Percentiles rank a stretch among this genome's conserved stretches.
Conservation (phyloP, 345 rosid genomes). For the Salix viminalis region DNA sequence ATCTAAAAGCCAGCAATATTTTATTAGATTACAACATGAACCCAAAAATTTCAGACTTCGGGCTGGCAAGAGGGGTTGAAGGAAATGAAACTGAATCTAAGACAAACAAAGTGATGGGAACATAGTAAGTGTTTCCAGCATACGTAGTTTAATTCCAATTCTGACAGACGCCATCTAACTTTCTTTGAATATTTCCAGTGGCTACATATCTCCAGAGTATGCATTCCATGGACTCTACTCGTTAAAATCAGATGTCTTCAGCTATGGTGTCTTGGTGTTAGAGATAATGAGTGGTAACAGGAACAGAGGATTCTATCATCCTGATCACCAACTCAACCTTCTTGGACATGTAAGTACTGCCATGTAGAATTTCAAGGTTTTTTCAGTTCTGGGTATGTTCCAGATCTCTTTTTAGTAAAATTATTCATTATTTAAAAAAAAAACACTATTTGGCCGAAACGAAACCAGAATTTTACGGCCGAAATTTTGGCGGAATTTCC, state of each 20-base stretch:
- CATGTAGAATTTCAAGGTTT: no score
- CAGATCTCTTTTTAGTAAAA: no score
- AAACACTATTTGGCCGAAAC: no score
- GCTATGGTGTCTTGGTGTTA: background rate
- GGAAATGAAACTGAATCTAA: background rate
- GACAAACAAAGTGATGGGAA: background rate
- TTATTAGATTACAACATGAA: background rate
- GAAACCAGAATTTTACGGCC: rapidly evolving
- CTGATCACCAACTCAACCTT: background rate
- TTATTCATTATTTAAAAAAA: no score
- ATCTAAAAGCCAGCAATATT: constrained; percentile 6
- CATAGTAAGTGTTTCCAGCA: background rate
- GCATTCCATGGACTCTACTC: background rate
- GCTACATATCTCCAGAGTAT: constrained; percentile 7
- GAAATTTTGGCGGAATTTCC: no score
- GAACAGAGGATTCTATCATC: background rate
- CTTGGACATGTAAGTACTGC: constrained; percentile 1
- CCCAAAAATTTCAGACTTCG: constrained; percentile 7
- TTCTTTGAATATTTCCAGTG: background rate
- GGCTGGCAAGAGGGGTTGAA: background rate
- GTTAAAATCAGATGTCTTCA: background rate
- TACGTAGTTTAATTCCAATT: background rate
- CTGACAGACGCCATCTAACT: background rate
- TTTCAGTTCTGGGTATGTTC: no score
- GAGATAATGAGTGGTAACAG: background rate